phyloP scores from a whole-genome alignment of 2,329 filamentous ascomycete genomes.

The Pyrenochaeta sp. region DNA sequence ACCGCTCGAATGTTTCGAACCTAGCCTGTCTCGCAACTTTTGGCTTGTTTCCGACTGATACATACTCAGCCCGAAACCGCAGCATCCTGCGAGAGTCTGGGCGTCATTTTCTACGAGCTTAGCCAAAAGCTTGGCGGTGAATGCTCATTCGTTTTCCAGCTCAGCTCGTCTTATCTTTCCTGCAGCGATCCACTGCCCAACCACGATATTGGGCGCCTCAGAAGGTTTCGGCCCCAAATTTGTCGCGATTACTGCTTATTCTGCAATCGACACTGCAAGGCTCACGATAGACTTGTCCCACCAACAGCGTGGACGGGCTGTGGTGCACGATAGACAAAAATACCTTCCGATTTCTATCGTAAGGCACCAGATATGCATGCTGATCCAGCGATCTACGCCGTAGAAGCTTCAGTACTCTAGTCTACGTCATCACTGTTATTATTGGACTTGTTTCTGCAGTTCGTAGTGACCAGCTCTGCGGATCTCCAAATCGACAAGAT shows the following conservation, averaged over 20 bases:
- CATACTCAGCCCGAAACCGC: not conserved
- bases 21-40: not conserved
- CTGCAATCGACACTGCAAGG: constrained; percentile 1
- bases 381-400: not conserved
- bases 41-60: not conserved
- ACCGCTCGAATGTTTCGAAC: no score
- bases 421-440: not conserved
- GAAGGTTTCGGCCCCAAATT: not conserved
- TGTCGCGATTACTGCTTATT: not conserved
- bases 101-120: constrained; percentile 5
- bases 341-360: not conserved
- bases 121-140: constrained; percentile 11
- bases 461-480: not conserved
- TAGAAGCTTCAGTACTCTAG: not conserved
- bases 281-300: constrained; percentile 3
- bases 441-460: constrained; percentile 1
- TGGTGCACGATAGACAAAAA: not conserved
- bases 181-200: not conserved
- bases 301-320: not conserved
- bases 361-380: not conserved
- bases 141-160: constrained; percentile 6
- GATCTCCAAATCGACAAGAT: not conserved
- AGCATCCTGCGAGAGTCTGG: constrained; percentile 7
- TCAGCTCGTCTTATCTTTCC: not conserved
- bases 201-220: not conserved